phyloP scores from a whole-genome alignment of 768 basidiomycete genomes.

The Panellus pusillus region DNA sequence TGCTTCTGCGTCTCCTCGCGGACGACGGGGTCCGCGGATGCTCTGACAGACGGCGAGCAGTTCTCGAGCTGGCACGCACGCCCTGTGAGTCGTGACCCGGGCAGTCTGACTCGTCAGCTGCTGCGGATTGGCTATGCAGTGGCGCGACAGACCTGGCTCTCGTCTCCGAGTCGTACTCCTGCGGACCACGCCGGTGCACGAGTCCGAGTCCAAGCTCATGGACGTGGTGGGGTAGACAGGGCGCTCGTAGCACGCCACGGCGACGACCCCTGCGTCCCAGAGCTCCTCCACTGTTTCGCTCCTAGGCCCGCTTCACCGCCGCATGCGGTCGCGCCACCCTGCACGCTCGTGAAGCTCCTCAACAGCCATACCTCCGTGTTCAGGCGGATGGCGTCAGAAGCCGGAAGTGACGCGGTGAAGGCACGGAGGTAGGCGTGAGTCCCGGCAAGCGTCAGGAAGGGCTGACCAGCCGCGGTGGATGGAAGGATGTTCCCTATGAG shows the following conservation, averaged over 20 bases:
- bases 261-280: conserved; percentile 53
- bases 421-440: conserved; percentile 37
- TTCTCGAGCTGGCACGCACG: no score
- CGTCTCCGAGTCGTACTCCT: conserved; percentile 36
- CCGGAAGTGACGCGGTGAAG: conserved; percentile 35
- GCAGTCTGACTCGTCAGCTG: no score
- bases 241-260: conserved; percentile 47
- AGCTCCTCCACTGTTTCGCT: conserved; percentile 31
- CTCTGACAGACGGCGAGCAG: conserved; percentile 24
- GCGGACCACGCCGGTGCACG: conserved; percentile 43
- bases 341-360: conserved; percentile 32
- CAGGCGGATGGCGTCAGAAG: conserved; percentile 37
- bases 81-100: no score
- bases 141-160: conserved; percentile 28
- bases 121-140: not conserved
- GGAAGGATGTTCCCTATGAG: conserved; percentile 50
- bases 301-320: conserved; percentile 33
- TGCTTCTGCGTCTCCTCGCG: not conserved
- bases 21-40: conserved; percentile 23
- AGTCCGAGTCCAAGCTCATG: conserved; percentile 33
- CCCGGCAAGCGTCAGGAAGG: conserved; percentile 40
- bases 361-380: conserved; percentile 40
- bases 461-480: conserved; percentile 30
- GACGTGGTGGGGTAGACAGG: conserved; percentile 41
- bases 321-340: conserved; percentile 42